Evolutionary conservation across 306 rosid species (phyloP), one percentile per base, ranked within the genome.

Genomic region (Abrus precatorius): DNA sequence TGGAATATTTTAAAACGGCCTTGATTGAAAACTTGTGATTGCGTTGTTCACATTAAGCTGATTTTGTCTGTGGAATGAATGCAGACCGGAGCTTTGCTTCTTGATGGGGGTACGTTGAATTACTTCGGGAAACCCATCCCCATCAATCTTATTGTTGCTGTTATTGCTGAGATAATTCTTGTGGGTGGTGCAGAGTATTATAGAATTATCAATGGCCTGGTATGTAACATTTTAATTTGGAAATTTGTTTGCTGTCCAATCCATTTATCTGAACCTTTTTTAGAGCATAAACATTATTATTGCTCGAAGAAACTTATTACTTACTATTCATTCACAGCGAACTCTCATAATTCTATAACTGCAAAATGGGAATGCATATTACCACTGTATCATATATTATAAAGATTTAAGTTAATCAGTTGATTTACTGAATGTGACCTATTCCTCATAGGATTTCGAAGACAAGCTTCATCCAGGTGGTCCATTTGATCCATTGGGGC

Each of bases 391-490:
- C 49, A 53, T 53, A 71, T n/a, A 54, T 9, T 72, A 20, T n/a
- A 1, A 12, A 61, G 9, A 61, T 5, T 34, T 61, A 32, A 53
- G 8, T 40, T 11, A 32, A 34, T 34, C 9, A 20, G 14, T 10
- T 63, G 20, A 14, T 41, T 34, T 30, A 72, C 53, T 52, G 0
- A 61, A 59, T 80, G 70, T 13, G 57, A 41, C 7, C 20, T 20
- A 0, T 20, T 20, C 20, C 20, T 20, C 0, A 20, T 20, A 90
- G 97, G 92, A 84, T 6, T 85, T 93, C 40, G 96, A 93, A 80
- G 96, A 93, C 88, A 88, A 85, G 94, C 95, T 93, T 81, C 97
- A 93, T 77, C 97, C 96, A 12, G 96, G 97, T 30, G 97, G 97
- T 75, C 97, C 97, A 33, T 93, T 93, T 48, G 97, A 91, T 56